phyloP scores from a whole-genome alignment of 345 rosid species.

The Mallotus nudiflorus region DNA sequence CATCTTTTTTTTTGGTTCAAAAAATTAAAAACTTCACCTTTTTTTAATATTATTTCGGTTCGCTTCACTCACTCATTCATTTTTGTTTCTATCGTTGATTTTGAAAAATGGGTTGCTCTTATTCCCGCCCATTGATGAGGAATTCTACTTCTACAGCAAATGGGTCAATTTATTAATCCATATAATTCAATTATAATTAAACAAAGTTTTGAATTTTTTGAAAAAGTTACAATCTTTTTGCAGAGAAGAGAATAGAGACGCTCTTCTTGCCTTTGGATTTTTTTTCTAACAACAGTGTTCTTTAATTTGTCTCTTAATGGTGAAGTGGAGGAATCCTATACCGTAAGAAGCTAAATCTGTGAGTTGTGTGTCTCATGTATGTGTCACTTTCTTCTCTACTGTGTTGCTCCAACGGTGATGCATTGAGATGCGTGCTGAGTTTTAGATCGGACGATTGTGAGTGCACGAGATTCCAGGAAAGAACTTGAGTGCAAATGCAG shows the following conservation, averaged over 20 bases:
- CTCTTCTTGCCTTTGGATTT: slow-evolving; percentile 22
- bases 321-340: slow-evolving; percentile 1
- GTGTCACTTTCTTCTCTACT: too few relatives aligned
- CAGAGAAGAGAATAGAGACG: too few relatives aligned
- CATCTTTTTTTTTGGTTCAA: slow-evolving; percentile 27
- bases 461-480: background rate
- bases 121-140: slow-evolving; percentile 41
- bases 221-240: background rate
- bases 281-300: background rate
- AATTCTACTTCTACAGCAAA: background rate
- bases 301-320: background rate
- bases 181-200: background rate
- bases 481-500: background rate
- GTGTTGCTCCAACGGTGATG: background rate
- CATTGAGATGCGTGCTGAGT: background rate
- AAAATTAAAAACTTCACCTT: slow-evolving; percentile 10
- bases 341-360: background rate
- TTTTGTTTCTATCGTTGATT: slow-evolving; percentile 2
- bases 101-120: slow-evolving; percentile 24
- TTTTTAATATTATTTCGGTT: background rate
- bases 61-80: background rate
- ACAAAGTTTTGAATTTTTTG: background rate
- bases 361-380: background rate
- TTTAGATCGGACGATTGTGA: slow-evolving; percentile 7
- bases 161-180: background rate